A percentile compares a stretch with the other conserved stretches of the same genome.
These are phyloP conservation scores for Exophiala calicioides DNA, from an alignment of 2,329 filamentous ascomycete genomes.

Conservation along the genomic window DNA sequence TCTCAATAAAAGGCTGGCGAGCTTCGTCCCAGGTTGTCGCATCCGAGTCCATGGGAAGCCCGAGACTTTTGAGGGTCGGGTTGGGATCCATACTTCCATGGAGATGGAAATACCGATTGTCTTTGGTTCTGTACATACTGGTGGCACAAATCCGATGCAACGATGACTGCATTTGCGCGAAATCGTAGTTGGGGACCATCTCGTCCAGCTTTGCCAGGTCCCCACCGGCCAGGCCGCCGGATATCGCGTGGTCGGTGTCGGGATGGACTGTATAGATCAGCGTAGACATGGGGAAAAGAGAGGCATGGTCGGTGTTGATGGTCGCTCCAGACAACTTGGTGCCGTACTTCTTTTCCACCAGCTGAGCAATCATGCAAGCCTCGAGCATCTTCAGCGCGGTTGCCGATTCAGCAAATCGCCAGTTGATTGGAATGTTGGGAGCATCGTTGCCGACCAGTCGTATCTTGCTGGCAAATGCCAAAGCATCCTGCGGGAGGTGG, in stretches of 20 bases:
- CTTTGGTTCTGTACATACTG: neutral
- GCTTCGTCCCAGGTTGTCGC: slow-evolving; percentile 1
- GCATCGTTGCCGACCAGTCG: slow-evolving; percentile 37
- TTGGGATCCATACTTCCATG: slow-evolving; percentile 1
- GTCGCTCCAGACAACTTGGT: neutral
- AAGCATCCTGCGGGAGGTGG: neutral
- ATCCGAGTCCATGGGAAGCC: neutral
- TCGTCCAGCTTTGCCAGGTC: neutral
- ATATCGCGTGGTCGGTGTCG: neutral
- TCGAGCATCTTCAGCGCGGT: slow-evolving; percentile 53
- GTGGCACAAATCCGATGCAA: neutral
- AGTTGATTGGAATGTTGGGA: slow-evolving; percentile 56
- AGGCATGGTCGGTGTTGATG: slow-evolving; percentile 1
- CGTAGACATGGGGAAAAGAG: neutral
- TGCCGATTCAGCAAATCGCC: slow-evolving; percentile 58
- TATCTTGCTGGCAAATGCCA: neutral
- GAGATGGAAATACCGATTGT: neutral
- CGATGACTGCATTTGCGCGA: neutral
- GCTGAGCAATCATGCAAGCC: slow-evolving; percentile 47
- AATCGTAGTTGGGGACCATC: neutral
- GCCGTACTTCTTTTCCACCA: slow-evolving; percentile 44
- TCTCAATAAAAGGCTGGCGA: neutral
- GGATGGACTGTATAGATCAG: neutral
- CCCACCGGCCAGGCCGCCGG: no score
- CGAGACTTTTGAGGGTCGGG: neutral